Conservation (phyloP, 306 rosid species). For the Rosa persica region DNA sequence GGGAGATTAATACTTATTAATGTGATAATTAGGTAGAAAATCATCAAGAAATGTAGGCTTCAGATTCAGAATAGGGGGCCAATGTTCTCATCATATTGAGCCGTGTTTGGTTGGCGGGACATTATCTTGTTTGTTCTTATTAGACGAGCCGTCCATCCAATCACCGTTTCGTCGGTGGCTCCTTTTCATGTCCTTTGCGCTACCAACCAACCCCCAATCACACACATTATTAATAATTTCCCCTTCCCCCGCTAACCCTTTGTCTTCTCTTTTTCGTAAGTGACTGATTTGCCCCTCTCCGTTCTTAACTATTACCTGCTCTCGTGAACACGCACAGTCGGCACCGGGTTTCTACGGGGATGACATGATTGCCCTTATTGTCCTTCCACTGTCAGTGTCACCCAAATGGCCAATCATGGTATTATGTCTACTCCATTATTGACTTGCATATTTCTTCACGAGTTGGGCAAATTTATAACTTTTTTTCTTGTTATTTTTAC, state of each 20-base stretch:
- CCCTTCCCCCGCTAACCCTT: neutral
- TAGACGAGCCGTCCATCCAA: conserved; percentile 47
- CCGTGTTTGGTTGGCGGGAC: conserved; percentile 33
- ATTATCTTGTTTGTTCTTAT: conserved; percentile 23
- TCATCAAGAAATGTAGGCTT: neutral
- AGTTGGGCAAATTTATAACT: neutral
- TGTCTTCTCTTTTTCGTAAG: conserved; percentile 2
- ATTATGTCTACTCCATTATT: neutral
- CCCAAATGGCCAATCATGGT: neutral
- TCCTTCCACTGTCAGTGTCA: neutral
- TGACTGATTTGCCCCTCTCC: conserved; percentile 32
- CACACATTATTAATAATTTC: conserved; percentile 32
- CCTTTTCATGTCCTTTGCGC: neutral
- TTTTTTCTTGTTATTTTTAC: neutral
- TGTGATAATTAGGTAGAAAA: conserved; percentile 7
- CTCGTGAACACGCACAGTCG: neutral
- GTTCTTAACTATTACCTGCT: neutral
- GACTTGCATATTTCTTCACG: neutral
- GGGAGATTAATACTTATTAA: neutral
- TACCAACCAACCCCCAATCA: conserved; percentile 50
- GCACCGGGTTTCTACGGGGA: neutral
- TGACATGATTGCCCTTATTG: neutral
- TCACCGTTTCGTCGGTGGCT: conserved; percentile 76
- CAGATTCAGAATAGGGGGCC: neutral
- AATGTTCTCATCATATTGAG: neutral